Conservation (phyloP, 179 eudicot genomes). For the Pouteria campechiana region DNA sequence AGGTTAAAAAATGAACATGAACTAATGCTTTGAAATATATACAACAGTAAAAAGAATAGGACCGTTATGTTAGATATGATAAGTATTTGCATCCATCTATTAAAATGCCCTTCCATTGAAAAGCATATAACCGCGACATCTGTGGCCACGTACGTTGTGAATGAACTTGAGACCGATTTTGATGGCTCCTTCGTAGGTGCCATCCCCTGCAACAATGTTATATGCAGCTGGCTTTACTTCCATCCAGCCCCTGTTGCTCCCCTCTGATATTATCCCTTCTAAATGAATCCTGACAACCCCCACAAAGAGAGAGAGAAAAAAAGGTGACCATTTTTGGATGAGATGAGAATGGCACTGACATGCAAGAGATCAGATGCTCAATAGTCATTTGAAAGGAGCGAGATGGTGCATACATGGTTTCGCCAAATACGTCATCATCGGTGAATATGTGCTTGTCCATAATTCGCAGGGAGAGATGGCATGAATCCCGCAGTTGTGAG, state of each 20-base stretch:
- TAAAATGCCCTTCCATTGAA: too few relatives aligned
- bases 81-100: too few relatives aligned
- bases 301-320: neutral
- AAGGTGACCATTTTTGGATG: neutral
- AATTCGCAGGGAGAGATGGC: constrained; percentile 46
- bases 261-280: constrained; percentile 52
- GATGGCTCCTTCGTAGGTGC: constrained; percentile 67
- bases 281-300: constrained; percentile 34
- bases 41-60: too few relatives aligned
- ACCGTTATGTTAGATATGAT: too few relatives aligned
- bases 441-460: constrained; percentile 43
- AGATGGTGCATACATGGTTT: constrained; percentile 35
- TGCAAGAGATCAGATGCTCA: neutral
- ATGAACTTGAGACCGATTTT: constrained; percentile 57
- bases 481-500: constrained; percentile 27
- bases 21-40: too few relatives aligned
- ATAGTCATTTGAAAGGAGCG: neutral
- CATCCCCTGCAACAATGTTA: constrained; percentile 70
- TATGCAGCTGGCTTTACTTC: constrained; percentile 51
- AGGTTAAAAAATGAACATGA: too few relatives aligned
- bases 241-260: constrained; percentile 30
- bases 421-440: constrained; percentile 56
- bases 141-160: constrained; percentile 42
- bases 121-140: too few relatives aligned
- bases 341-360: neutral